phyloP scores from a whole-genome alignment of 2,329 filamentous ascomycete species.

The Lasiodiplodia sp. region DNA sequence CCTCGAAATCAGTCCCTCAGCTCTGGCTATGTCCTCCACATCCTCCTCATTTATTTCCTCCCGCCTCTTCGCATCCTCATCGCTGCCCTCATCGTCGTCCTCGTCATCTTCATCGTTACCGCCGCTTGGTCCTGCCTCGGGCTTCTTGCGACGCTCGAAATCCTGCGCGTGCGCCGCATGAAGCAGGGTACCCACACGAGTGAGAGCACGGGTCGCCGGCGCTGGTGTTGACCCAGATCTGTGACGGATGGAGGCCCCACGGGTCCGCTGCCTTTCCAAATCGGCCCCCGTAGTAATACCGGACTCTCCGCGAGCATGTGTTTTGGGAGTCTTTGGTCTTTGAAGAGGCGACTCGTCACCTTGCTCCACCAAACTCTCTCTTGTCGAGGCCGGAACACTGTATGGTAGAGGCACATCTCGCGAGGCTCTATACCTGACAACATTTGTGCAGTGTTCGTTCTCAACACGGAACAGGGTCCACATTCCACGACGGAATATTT shows the following conservation, averaged over 20 bases:
- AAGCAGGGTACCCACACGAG: conserved; percentile 71
- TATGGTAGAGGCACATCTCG: conserved; percentile 90
- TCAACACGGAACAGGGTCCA: conserved; percentile 96
- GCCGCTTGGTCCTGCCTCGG: conserved; percentile 49
- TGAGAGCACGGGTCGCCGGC: conserved; percentile 52
- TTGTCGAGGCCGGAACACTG: conserved; percentile 49
- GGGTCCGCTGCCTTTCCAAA: conserved; percentile 27
- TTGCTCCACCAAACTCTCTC: conserved; percentile 29
- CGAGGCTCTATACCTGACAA: conserved; percentile 86
- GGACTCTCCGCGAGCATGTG: background rate
- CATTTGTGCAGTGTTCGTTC: conserved; percentile 89
- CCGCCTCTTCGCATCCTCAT: conserved; percentile 39
- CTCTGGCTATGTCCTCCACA: conserved; percentile 19
- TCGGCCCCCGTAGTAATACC: conserved; percentile 26
- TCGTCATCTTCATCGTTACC: conserved; percentile 33
- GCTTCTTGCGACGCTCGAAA: conserved; percentile 79
- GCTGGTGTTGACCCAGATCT: conserved; percentile 34
- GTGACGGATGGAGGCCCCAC: conserved; percentile 35
- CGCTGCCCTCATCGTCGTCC: conserved; percentile 44
- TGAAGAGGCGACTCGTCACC: background rate
- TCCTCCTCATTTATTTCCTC: conserved; percentile 18
- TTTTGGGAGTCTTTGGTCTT: background rate
- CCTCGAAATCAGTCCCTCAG: conserved; percentile 22
- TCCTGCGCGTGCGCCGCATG: conserved; percentile 88
- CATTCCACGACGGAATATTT: conserved; percentile 83